These are phyloP conservation scores for Phlebiopsis flavidoalba DNA, from an alignment of 768 basidiomycete species.

Conservation along the genomic window DNA sequence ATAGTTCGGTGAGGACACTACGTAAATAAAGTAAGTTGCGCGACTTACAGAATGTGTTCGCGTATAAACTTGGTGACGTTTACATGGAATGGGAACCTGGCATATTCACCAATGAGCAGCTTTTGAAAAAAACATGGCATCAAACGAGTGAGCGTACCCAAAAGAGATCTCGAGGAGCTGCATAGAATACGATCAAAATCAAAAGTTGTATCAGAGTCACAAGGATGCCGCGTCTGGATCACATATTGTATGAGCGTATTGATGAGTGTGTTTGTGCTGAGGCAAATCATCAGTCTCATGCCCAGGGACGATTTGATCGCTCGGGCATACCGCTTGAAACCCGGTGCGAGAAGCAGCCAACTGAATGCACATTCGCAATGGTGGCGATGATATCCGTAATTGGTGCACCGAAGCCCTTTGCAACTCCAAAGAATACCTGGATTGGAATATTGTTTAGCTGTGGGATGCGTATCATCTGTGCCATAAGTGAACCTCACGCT, in stretches of 20 bases:
- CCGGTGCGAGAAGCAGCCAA: conserved; percentile 33
- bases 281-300: not conserved
- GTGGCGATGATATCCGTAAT: conserved; percentile 41
- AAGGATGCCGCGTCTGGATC: conserved; percentile 37
- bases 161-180: conserved; percentile 29
- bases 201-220: conserved; percentile 39
- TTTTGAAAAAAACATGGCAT: not conserved
- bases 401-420: conserved; percentile 41
- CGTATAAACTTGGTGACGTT: conserved; percentile 45
- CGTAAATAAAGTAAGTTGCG: not conserved
- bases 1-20: not conserved
- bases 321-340: conserved; percentile 30
- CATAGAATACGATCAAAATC: conserved; percentile 38
- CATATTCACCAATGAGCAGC: not conserved
- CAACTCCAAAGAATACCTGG: conserved; percentile 39
- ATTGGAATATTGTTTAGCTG: not conserved
- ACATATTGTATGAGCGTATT: conserved; percentile 35
- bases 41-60: conserved; percentile 44
- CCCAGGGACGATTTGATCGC: not conserved
- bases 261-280: conserved; percentile 37
- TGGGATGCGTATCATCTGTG: not conserved
- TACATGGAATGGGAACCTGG: conserved; percentile 43
- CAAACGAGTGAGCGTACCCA: conserved; percentile 27
- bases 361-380: conserved; percentile 37
- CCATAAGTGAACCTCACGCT: conserved; percentile 19